Base-by-base conservation (phyloP, 345 rosid genomes). In the Streptanthus diversifolius region DNA sequence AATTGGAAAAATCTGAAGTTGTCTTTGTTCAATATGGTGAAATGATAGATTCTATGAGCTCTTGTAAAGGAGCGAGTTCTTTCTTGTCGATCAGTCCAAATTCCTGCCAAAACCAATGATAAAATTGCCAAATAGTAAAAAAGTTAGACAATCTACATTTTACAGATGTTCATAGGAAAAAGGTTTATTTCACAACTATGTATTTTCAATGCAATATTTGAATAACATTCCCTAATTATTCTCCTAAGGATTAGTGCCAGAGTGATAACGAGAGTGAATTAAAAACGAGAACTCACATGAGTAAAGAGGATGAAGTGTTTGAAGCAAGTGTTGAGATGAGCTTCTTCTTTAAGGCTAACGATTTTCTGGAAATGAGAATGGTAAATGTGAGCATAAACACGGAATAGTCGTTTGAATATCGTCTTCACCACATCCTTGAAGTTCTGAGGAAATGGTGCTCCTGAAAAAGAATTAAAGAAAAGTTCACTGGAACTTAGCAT, bases 261-360 rank as follows among this genome's bases (percentile, higher is more conserved):
- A 0, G 8, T 43, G 8, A 43, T 32, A 60, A 4, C 7, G 24
- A 29, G 61, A 37, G 43, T 40, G 32, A 19, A 25, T 6, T 3
- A 5, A 15, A 55, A 45, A 35, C 7, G 13, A 75, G 47, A 56
- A 80, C 93, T 92, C 82, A 95, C 99, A 79, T 84, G 84, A 65
- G 99, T 95, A 59, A 95, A 95, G 70, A 95, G 85, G 73, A 95
- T 88, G 73, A 92, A 95, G 72, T 95, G 99, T 86, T 95, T 95
- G 86, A 95, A 95, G 86, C 99, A 95, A 52, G 99, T 95, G 75
- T 95, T 95, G 76, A 95, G 87, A 85, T 95, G 99, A 57, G 99
- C 98, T 84, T 95, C 99, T 85, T 95, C 99, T 81, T 95, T 91
- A 21, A 95, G 96, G 84, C 97, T 91, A 74, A 95, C 99, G 72